Base-by-base conservation (phyloP, 78 protist species). In the Isochrysis galbana region DNA sequence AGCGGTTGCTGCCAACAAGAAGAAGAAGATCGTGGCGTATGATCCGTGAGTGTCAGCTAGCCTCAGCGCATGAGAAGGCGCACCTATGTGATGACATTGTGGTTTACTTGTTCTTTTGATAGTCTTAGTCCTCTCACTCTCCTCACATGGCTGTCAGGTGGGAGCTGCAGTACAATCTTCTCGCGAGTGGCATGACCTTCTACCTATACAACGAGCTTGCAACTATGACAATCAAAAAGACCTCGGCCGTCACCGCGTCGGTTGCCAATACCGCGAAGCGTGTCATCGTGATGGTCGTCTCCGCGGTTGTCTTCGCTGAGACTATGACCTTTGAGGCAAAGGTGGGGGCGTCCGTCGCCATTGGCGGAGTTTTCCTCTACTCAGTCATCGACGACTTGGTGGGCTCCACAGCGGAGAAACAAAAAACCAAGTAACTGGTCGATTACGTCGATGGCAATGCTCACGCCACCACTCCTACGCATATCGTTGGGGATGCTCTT, bases 191-290 rank as follows among this genome's bases (percentile, higher is more conserved):
- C 46, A 36, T 77, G 46, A 17, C 84, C 17, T 77, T 77, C 84
- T 77, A 77, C 47, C 84, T 77, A 17, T 77, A 77, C 84, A 77
- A 77, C 84, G 84, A 77, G 46, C 84, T 77, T 17, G 84, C 84
- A 0, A 77, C 84, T 46, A 77, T 77, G 84, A 77, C 84, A 17
- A 77, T 77, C 84, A 77, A 77, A 46, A 1, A 19, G 84, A 77
- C 84, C 2, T 23, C 48, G 29, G 32, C 84, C 25, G 47, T 77
- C 46, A 39, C 84, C 84, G 4, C 84, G 48, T 77, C 84, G 47
- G 84, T 77, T 19, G 84, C 84, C 34, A 77, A 77, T 46, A 77
- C 84, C 36, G 84, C 84, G 34, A 77, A 77, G 84, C 84, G 84
- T 46, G 84, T 77, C 29, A 77, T 77, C 84, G 84, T 77, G 34